Evolutionary conservation across 2,329 filamentous ascomycete species (phyloP).

Genomic region (Phoma sp.): DNA sequence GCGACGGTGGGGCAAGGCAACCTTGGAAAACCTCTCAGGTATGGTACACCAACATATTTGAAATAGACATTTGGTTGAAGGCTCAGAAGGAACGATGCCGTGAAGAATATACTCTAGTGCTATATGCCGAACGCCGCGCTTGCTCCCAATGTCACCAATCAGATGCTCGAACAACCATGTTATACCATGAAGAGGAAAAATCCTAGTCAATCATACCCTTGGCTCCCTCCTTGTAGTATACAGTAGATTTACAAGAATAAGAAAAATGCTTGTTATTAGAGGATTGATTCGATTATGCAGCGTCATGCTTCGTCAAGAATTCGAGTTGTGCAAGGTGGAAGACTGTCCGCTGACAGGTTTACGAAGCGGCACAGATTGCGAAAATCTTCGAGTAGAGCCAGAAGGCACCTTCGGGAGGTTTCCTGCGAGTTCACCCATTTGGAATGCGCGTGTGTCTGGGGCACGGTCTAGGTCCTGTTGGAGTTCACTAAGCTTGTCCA

Average conservation of each 20-base stretch:
- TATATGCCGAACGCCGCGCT: conserved; percentile 4
- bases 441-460: conserved; percentile 11
- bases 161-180: background rate
- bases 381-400: conserved; percentile 1
- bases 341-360: conserved; percentile 20
- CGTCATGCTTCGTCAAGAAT: background rate
- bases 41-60: no score
- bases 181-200: background rate
- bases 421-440: conserved; percentile 20
- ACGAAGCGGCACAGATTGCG: conserved; percentile 15
- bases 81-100: background rate
- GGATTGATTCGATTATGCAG: background rate
- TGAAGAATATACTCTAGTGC: background rate
- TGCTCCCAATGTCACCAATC: conserved; percentile 10
- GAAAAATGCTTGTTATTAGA: background rate
- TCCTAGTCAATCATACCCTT: background rate
- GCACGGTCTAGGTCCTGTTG: conserved; percentile 13
- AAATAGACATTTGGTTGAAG: no score
- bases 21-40: no score
- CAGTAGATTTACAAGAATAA: background rate
- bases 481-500: conserved; percentile 26
- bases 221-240: background rate
- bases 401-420: conserved; percentile 19
- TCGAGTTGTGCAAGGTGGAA: background rate
- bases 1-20: background rate